These are phyloP conservation scores for Protomyces inundatus DNA, from an alignment of 1,139 yeast species.

Conservation along the genomic window DNA sequence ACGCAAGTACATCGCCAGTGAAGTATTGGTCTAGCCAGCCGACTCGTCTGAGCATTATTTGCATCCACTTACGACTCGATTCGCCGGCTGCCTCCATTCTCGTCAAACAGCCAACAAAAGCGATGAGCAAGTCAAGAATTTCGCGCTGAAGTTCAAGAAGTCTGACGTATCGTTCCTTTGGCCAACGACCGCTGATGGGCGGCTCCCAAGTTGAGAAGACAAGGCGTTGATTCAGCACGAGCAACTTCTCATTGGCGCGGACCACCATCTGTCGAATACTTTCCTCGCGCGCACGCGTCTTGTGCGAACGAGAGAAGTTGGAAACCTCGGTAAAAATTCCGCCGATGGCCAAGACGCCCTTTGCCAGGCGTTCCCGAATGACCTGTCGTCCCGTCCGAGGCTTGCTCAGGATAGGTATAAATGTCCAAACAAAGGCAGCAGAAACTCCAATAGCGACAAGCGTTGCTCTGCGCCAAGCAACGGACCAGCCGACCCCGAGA, in stretches of 20 bases:
- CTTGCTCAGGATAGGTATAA: slow-evolving; percentile 35
- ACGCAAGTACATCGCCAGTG: slow-evolving; percentile 36
- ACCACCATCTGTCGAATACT: slow-evolving; percentile 31
- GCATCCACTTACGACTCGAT: slow-evolving; percentile 28
- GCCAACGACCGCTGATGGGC: slow-evolving; percentile 36
- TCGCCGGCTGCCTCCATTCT: slow-evolving; percentile 30
- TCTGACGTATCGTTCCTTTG: slow-evolving; percentile 34
- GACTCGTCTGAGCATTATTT: slow-evolving; percentile 29
- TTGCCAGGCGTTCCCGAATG: slow-evolving; percentile 34
- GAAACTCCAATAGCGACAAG: slow-evolving; percentile 38
- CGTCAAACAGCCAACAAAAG: slow-evolving; percentile 33
- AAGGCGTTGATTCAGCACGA: slow-evolving; percentile 31
- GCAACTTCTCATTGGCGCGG: slow-evolving; percentile 32
- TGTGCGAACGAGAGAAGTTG: slow-evolving; percentile 36
- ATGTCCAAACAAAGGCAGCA: slow-evolving; percentile 37
- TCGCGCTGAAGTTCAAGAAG: slow-evolving; percentile 33
- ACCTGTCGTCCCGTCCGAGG: slow-evolving; percentile 36
- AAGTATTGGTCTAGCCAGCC: slow-evolving; percentile 36
- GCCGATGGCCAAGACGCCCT: slow-evolving; percentile 34
- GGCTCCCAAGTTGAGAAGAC: slow-evolving; percentile 35
- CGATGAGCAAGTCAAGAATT: slow-evolving; percentile 32
- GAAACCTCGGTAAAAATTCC: slow-evolving; percentile 36
- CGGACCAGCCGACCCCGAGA: slow-evolving; percentile 37
- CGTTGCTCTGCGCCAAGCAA: slow-evolving; percentile 41
- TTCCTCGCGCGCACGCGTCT: slow-evolving; percentile 33